Evolutionary conservation across 129 eudicot genomes (phyloP).

Genomic region (Flaveria ramosissima): DNA sequence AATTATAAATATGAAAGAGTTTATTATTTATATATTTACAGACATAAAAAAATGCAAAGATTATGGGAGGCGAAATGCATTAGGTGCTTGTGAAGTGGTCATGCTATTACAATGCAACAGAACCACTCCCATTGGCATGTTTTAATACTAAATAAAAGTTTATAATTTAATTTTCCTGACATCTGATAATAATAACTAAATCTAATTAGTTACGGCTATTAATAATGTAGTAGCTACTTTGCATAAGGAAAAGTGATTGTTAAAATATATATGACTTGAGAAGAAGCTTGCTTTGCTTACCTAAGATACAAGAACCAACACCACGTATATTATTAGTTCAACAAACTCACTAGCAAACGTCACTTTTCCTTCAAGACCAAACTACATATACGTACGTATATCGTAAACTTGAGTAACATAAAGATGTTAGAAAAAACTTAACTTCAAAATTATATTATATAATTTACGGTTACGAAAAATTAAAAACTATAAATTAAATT

Average conservation of each 20-base stretch:
- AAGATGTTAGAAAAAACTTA: no score
- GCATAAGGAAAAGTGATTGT: slow-evolving; percentile 32
- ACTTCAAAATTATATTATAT: no score
- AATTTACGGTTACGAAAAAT: no score
- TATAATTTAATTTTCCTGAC: slow-evolving; percentile 3
- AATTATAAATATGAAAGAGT: background rate
- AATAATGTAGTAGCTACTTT: slow-evolving; percentile 26
- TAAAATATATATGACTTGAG: slow-evolving; percentile 9
- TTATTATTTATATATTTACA: background rate
- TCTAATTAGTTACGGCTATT: background rate
- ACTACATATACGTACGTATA: background rate
- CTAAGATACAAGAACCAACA: slow-evolving; percentile 36
- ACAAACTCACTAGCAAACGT: slow-evolving; percentile 40
- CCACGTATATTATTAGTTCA: slow-evolving; percentile 37
- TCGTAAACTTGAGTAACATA: no score
- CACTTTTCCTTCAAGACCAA: slow-evolving; percentile 2
- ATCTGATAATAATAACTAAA: background rate
- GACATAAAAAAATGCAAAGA: slow-evolving; percentile 37
- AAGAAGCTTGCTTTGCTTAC: slow-evolving; percentile 32
- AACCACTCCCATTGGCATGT: slow-evolving; percentile 37
- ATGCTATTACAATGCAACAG: slow-evolving; percentile 47
- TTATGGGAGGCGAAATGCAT: slow-evolving; percentile 43
- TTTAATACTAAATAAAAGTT: slow-evolving; percentile 1
- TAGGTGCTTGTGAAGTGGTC: slow-evolving; percentile 48
- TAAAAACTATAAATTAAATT: no score